Percentiles rank a stretch among this genome's conserved stretches.
Conservation (phyloP, 2,329 filamentous ascomycete genomes). For the Xylaria sp. region DNA sequence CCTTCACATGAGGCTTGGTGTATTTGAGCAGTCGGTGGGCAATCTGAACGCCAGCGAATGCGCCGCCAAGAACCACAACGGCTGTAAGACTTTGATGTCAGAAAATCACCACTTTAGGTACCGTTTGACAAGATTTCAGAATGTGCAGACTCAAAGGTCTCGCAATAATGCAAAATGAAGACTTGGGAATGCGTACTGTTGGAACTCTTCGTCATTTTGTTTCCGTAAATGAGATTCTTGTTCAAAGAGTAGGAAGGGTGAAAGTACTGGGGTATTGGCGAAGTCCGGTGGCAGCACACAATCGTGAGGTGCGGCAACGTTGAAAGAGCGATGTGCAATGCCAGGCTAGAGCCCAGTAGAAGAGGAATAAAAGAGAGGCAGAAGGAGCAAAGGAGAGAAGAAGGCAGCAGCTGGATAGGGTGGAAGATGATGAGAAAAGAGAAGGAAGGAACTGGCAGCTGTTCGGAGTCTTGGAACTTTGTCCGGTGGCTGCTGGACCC, state of each 20-base stretch:
- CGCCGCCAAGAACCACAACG: conserved; percentile 65
- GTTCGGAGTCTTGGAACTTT: conserved; percentile 8
- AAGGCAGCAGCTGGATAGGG: not conserved
- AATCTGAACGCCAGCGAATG: conserved; percentile 63
- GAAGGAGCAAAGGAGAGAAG: not conserved
- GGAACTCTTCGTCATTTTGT: conserved; percentile 25
- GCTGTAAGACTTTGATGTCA: conserved; percentile 37
- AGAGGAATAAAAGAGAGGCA: not conserved
- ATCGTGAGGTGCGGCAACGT: not conserved
- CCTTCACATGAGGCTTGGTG: conserved; percentile 56
- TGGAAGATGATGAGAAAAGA: conserved; percentile 5
- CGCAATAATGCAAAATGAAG: not conserved
- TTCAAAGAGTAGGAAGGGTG: conserved; percentile 5
- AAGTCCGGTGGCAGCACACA: conserved; percentile 34
- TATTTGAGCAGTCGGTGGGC: conserved; percentile 67
- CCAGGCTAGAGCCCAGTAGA: not conserved
- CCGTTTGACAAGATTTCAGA: not conserved
- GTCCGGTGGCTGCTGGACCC: conserved; percentile 18
- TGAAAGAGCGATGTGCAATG: not conserved
- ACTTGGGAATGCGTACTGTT: conserved; percentile 14
- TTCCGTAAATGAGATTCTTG: conserved; percentile 2
- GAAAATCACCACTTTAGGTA: not conserved
- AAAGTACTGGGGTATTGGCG: conserved; percentile 12
- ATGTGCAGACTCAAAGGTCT: not conserved
- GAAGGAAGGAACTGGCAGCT: not conserved